Base-by-base conservation (phyloP, 306 rosid species). In the Citrullus amarus region DNA sequence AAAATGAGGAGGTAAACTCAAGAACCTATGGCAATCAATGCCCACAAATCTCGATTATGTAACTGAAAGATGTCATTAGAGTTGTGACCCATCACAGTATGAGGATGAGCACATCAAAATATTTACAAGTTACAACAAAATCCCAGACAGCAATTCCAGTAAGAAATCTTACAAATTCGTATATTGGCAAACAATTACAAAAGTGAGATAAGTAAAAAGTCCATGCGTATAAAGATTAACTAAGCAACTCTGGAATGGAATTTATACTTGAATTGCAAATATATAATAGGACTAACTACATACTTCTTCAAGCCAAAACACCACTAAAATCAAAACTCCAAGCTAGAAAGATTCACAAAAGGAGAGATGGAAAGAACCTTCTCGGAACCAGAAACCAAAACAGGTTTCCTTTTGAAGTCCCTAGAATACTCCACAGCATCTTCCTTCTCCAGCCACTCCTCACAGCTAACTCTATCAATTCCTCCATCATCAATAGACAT, bases 401-500 rank as follows among this genome's bases (percentile, higher is more conserved):
- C 62, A 65, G 99, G 99, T 4, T 92, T 84, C 72, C 81, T 85
- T 17, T 11, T 38, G 79, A 95, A 95, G 80, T 95, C 87, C 83
- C 99, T 91, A 11, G 88, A 86, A 79, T 89, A 91, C 12, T 83
- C 88, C 11, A 88, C 92, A 78, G 86, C 84, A 76, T 95, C 99
- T 72, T 83, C 97, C 70, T 80, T 90, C 86, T 91, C 96, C 86
- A 95, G 84, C 97, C 97, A 95, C 56, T 81, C 84, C 88, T 95
- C 96, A 46, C 99, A 95, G 9, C 83, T 83, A 48, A 51, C 85
- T 32, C 81, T 50, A 16, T 79, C 90, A 61, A 82, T 76, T 69
- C 11, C 78, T 81, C 70, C 82, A 81, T 80, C 89, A 75, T 9
- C n/a, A 25, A 9, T 68, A 63, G 54, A 58, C 54, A 63, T 4